A percentile compares a stretch with the other conserved stretches of the same genome.
phyloP scores from a whole-genome alignment of 345 rosid genomes.

The Theobroma cacao region DNA sequence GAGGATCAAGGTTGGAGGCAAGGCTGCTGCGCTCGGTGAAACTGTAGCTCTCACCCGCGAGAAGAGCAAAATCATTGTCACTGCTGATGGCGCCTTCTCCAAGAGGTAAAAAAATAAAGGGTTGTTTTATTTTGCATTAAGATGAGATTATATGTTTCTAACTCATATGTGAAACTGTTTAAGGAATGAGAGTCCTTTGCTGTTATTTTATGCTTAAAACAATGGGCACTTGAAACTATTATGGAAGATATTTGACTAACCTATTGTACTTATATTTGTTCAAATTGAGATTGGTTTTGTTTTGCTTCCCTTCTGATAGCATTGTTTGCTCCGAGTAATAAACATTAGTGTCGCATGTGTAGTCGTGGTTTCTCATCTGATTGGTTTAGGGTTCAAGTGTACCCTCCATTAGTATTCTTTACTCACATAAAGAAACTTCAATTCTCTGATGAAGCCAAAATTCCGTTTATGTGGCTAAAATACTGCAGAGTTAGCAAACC shows the following conservation, averaged over 20 bases:
- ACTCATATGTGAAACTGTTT: background rate
- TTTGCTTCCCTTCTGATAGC: background rate
- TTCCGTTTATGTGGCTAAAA: too few relatives aligned
- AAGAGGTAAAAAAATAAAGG: constrained; percentile 41
- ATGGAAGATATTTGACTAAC: background rate
- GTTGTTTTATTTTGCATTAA: background rate
- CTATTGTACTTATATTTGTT: too few relatives aligned
- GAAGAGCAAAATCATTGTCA: constrained; percentile 56
- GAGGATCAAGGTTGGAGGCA: constrained; percentile 82
- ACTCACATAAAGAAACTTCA: too few relatives aligned
- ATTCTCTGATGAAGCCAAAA: too few relatives aligned
- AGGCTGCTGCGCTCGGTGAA: constrained; percentile 76
- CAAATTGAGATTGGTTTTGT: background rate
- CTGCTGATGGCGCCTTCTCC: constrained; percentile 58
- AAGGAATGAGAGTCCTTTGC: background rate
- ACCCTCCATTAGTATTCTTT: too few relatives aligned
- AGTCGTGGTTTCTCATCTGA: too few relatives aligned
- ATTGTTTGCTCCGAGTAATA: too few relatives aligned
- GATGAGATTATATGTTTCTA: background rate
- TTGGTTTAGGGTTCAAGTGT: too few relatives aligned
- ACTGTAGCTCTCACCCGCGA: constrained; percentile 44
- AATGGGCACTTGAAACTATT: background rate
- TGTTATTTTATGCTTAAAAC: too few relatives aligned
- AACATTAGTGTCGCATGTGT: too few relatives aligned
- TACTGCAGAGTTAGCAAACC: too few relatives aligned